Evolutionary conservation across 768 basidiomycete species (phyloP).

Genomic region (Pleurotus cornucopiae): DNA sequence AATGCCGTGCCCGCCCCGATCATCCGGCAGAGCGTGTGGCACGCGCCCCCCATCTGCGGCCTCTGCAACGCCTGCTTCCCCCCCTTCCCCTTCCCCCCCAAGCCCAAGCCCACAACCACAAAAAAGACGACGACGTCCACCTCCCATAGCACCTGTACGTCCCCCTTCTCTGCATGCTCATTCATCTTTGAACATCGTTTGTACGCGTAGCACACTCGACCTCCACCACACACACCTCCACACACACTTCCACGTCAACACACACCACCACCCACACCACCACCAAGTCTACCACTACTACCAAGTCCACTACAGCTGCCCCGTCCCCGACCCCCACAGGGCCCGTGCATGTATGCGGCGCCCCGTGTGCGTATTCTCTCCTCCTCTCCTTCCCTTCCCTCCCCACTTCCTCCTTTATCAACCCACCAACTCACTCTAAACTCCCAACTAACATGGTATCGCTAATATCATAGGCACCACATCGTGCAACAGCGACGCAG

Average conservation of each 20-base stretch:
- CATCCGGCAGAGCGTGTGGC: too few relatives aligned
- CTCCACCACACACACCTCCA: neutral
- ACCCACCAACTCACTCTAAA: neutral
- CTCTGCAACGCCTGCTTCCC: too few relatives aligned
- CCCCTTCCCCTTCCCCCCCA: too few relatives aligned
- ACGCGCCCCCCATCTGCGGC: too few relatives aligned
- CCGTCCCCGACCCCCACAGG: neutral
- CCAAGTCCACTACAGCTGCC: neutral
- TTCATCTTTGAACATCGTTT: too few relatives aligned
- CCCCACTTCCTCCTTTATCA: neutral
- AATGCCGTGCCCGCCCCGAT: too few relatives aligned
- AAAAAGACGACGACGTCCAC: too few relatives aligned
- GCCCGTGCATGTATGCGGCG: slow-evolving; percentile 1
- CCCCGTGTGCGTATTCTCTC: neutral
- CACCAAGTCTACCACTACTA: neutral
- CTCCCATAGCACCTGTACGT: too few relatives aligned
- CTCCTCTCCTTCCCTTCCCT: too few relatives aligned
- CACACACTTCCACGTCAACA: neutral
- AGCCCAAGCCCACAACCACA: too few relatives aligned
- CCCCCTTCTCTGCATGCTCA: too few relatives aligned
- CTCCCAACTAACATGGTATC: neutral
- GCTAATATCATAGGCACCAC: neutral
- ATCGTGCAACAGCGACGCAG: slow-evolving; percentile 7
- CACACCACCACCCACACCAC: neutral
- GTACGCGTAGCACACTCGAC: too few relatives aligned